Percentiles rank a stretch among this genome's conserved stretches.
These are phyloP conservation scores for Apiosordaria backusii DNA, from an alignment of 495 filamentous ascomycete species.

Conservation along the genomic window DNA sequence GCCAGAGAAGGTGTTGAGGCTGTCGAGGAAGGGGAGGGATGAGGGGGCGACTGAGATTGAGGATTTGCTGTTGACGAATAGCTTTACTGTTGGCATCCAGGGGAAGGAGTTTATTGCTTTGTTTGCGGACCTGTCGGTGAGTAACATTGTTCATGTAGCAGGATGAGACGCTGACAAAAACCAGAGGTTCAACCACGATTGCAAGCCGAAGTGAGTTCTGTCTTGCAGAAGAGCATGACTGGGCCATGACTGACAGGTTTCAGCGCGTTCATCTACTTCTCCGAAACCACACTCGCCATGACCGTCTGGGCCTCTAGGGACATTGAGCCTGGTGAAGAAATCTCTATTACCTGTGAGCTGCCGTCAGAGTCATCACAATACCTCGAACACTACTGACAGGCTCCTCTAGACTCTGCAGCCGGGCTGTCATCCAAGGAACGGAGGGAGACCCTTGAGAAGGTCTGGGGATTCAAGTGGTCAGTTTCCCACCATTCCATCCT, in stretches of 20 bases:
- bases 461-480: constrained; percentile 35
- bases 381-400: background rate
- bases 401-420: constrained; percentile 27
- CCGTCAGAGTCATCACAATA: background rate
- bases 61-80: constrained; percentile 65
- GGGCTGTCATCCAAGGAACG: constrained; percentile 30
- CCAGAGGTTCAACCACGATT: constrained; percentile 39
- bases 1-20: constrained; percentile 18
- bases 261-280: constrained; percentile 37
- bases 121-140: constrained; percentile 33
- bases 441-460: constrained; percentile 23
- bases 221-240: background rate
- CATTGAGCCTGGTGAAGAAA: constrained; percentile 38
- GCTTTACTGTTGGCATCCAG: constrained; percentile 31
- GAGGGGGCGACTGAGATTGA: constrained; percentile 52
- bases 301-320: constrained; percentile 33
- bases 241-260: constrained; percentile 10
- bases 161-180: constrained; percentile 3
- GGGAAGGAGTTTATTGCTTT: constrained; percentile 30
- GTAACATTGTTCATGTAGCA: constrained; percentile 5
- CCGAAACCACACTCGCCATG: constrained; percentile 30
- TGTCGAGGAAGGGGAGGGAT: constrained; percentile 62
- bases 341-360: constrained; percentile 37
- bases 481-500: background rate
- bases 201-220: constrained; percentile 32